Percentiles rank a stretch among this genome's conserved stretches.
phyloP scores from a whole-genome alignment of 768 basidiomycete genomes.

The Phanerochaete carnosa region DNA sequence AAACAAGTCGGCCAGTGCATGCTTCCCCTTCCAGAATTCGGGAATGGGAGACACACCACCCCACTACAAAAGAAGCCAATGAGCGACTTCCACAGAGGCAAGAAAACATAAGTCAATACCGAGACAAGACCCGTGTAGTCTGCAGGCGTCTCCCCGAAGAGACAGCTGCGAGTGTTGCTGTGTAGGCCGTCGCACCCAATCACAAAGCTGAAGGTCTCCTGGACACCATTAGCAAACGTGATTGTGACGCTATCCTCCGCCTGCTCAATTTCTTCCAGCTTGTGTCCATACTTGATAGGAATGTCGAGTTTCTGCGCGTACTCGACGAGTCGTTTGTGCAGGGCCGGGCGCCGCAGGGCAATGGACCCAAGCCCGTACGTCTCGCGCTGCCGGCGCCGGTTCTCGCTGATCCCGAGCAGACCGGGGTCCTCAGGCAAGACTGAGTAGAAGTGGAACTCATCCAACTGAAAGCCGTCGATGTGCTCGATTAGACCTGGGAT shows the following conservation, averaged over 20 bases:
- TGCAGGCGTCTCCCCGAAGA: slow-evolving; percentile 2
- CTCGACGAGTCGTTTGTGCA: slow-evolving; percentile 30
- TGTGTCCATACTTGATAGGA: slow-evolving; percentile 30
- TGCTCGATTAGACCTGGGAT: slow-evolving; percentile 9
- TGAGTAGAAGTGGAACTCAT: slow-evolving; percentile 8
- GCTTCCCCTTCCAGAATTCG: slow-evolving; percentile 9
- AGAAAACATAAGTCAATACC: neutral
- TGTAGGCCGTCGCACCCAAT: slow-evolving; percentile 46
- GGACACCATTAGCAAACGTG: slow-evolving; percentile 33
- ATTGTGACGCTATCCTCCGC: slow-evolving; percentile 28
- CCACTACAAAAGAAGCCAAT: neutral
- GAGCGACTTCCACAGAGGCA: neutral
- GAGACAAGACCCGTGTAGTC: slow-evolving; percentile 4
- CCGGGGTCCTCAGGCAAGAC: slow-evolving; percentile 10
- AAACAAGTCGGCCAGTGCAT: slow-evolving; percentile 29
- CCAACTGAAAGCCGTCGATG: neutral
- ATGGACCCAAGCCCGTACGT: neutral
- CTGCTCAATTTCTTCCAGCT: slow-evolving; percentile 31
- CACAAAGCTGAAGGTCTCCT: slow-evolving; percentile 35
- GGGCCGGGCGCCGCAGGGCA: slow-evolving; percentile 22
- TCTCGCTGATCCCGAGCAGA: neutral
- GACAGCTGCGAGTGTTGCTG: slow-evolving; percentile 31
- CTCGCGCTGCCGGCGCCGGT: neutral
- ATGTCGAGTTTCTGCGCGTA: slow-evolving; percentile 30
- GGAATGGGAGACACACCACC: neutral